These are phyloP conservation scores for Talaromyces borbonicus DNA, from an alignment of 495 filamentous ascomycete species.

Conservation along the genomic window DNA sequence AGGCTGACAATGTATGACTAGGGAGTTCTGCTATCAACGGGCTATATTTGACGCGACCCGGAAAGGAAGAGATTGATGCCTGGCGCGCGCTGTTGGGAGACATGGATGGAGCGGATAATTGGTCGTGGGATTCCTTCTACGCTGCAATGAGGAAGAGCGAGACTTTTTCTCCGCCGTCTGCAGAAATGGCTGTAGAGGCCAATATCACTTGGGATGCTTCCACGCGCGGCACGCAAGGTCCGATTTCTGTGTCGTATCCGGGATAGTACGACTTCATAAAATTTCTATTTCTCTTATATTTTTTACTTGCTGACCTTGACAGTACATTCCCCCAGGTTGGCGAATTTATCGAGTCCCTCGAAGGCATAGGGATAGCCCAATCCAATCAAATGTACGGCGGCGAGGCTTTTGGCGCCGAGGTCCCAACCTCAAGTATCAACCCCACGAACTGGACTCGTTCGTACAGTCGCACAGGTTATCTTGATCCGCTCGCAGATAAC, in stretches of 20 bases:
- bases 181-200: slow-evolving; percentile 26
- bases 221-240: slow-evolving; percentile 27
- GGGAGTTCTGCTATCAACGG: slow-evolving; percentile 29
- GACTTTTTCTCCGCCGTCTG: slow-evolving; percentile 28
- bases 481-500: slow-evolving; percentile 26
- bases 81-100: slow-evolving; percentile 22
- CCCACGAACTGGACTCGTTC: slow-evolving; percentile 25
- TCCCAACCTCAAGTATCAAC: slow-evolving; percentile 25
- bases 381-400: slow-evolving; percentile 24
- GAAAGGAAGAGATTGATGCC: slow-evolving; percentile 23
- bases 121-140: slow-evolving; percentile 25
- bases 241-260: slow-evolving; percentile 43
- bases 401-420: slow-evolving; percentile 19
- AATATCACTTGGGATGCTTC: slow-evolving; percentile 27
- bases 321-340: slow-evolving; percentile 25
- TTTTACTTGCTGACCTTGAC: slow-evolving; percentile 1
- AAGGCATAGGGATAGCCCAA: slow-evolving; percentile 17
- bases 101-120: slow-evolving; percentile 26
- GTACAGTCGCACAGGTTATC: slow-evolving; percentile 27
- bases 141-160: slow-evolving; percentile 29
- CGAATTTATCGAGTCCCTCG: slow-evolving; percentile 16
- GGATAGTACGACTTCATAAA: slow-evolving; percentile 17
- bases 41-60: slow-evolving; percentile 25
- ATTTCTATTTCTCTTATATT: neutral
- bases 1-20: slow-evolving; percentile 9